Percentiles rank a stretch among this genome's conserved stretches.
phyloP scores from a whole-genome alignment of 495 filamentous ascomycete genomes.

The Aspergillus cristatus region DNA sequence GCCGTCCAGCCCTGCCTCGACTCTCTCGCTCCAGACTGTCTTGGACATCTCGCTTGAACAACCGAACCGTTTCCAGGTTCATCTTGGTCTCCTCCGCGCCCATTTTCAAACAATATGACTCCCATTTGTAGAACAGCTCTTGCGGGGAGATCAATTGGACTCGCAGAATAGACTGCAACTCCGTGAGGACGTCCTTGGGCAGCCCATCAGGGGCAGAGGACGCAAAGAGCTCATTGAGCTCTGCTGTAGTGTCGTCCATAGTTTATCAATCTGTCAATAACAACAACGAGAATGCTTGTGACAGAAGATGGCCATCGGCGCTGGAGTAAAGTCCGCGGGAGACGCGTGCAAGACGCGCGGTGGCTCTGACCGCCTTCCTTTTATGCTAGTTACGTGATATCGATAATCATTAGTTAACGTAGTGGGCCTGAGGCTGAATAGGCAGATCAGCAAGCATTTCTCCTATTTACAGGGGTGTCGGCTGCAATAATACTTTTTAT shows the following conservation, averaged over 20 bases:
- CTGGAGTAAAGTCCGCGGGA: not conserved
- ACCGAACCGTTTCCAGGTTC: slow-evolving; percentile 55
- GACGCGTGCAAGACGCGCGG: not conserved
- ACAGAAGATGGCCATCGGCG: too few species aligned
- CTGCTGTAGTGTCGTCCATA: slow-evolving; percentile 28
- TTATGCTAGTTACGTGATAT: too few species aligned
- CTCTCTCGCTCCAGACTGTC: slow-evolving; percentile 70
- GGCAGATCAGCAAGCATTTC: too few species aligned
- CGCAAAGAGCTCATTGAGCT: slow-evolving; percentile 64
- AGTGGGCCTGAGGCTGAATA: too few species aligned
- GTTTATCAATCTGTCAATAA: not conserved
- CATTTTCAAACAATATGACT: slow-evolving; percentile 93
- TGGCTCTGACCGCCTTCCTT: not conserved
- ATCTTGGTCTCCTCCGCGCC: slow-evolving; percentile 61
- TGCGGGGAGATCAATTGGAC: slow-evolving; percentile 66
- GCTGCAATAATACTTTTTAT: too few species aligned
- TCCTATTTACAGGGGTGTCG: too few species aligned
- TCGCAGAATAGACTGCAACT: slow-evolving; percentile 75
- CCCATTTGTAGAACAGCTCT: slow-evolving; percentile 96
- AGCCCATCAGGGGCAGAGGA: slow-evolving; percentile 44
- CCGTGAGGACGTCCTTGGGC: slow-evolving; percentile 61
- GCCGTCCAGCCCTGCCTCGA: slow-evolving; percentile 48
- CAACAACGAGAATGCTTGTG: too few species aligned
- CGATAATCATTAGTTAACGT: too few species aligned
- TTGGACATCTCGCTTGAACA: slow-evolving; percentile 79